Evolutionary conservation across 2,329 filamentous ascomycete species (phyloP).

Genomic region (Ophiostoma tasmaniense): DNA sequence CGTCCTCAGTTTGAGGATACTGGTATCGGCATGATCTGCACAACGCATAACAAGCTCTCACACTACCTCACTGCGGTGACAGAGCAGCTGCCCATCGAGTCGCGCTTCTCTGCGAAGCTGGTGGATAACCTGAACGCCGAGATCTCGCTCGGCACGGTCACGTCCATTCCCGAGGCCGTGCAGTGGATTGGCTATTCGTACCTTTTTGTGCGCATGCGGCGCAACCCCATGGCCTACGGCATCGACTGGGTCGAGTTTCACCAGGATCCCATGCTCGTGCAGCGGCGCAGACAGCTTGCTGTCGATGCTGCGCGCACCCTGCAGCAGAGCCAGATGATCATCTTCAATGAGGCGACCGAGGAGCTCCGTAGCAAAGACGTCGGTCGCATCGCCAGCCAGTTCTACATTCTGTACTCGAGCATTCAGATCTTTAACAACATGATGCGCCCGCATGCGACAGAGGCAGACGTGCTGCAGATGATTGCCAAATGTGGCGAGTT

Average conservation of each 20-base stretch:
- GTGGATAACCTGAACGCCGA: conserved; percentile 97
- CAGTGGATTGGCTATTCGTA: conserved; percentile 98
- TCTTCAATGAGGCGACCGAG: conserved; percentile 91
- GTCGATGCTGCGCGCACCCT: conserved; percentile 81
- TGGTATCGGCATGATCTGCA: conserved; percentile 97
- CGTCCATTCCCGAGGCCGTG: conserved; percentile 84
- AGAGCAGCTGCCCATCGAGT: conserved; percentile 93
- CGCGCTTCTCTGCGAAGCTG: conserved; percentile 85
- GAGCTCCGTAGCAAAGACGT: conserved; percentile 92
- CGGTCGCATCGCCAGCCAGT: conserved; percentile 93
- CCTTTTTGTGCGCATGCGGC: conserved; percentile 90
- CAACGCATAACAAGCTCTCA: conserved; percentile 82
- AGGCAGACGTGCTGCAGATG: conserved; percentile 92
- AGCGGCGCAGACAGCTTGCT: conserved; percentile 74
- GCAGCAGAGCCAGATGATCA: conserved; percentile 96
- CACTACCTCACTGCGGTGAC: conserved; percentile 92
- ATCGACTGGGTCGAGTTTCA: conserved; percentile 89
- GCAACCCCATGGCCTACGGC: conserved; percentile 83
- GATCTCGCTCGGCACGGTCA: conserved; percentile 87
- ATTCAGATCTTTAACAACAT: conserved; percentile 93
- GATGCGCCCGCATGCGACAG: conserved; percentile 79
- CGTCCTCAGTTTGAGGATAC: conserved; percentile 96
- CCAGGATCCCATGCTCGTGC: conserved; percentile 81
- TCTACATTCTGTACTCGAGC: conserved; percentile 86
- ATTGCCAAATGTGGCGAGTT: conserved; percentile 97